These are phyloP conservation scores for Toxicodendron radicans DNA, from an alignment of 345 rosid species.

Conservation along the genomic window DNA sequence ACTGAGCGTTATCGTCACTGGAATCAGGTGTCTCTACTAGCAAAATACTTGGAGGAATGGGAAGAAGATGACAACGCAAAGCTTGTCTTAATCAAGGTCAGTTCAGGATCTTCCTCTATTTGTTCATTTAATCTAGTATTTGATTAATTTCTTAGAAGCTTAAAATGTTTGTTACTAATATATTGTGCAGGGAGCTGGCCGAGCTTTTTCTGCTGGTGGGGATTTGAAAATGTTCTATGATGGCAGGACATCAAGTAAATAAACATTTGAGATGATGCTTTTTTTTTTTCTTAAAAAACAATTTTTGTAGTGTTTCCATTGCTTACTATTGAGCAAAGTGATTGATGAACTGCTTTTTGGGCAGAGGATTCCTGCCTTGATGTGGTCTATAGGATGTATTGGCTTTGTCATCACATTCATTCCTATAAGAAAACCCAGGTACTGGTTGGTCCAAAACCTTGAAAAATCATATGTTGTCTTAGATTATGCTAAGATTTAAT, in stretches of 20 bases:
- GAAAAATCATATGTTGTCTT: not conserved
- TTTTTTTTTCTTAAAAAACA: not conserved
- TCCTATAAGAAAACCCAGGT: constrained; percentile 85
- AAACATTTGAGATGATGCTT: not conserved
- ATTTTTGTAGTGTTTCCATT: not conserved
- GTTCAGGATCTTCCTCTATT: constrained; percentile 6
- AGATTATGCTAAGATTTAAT: not conserved
- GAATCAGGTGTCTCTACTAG: constrained; percentile 70
- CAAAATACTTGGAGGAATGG: constrained; percentile 74
- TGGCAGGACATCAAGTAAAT: constrained; percentile 75
- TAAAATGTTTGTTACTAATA: not conserved
- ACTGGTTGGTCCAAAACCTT: not conserved
- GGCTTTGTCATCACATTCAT: constrained; percentile 93
- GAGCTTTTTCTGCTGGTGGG: constrained; percentile 97
- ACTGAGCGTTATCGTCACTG: not conserved
- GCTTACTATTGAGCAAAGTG: not conserved
- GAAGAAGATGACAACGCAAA: constrained; percentile 61
- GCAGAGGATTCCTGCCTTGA: constrained; percentile 91
- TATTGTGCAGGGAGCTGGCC: constrained; percentile 69
- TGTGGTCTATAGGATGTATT: constrained; percentile 92
- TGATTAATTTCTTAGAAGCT: not conserved
- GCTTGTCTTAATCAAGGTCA: constrained; percentile 78
- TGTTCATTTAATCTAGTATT: not conserved
- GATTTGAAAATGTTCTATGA: constrained; percentile 88
- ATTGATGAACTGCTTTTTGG: constrained; percentile 15